phyloP scores from a whole-genome alignment of 2,329 filamentous ascomycete species.

The Penicillium freii region DNA sequence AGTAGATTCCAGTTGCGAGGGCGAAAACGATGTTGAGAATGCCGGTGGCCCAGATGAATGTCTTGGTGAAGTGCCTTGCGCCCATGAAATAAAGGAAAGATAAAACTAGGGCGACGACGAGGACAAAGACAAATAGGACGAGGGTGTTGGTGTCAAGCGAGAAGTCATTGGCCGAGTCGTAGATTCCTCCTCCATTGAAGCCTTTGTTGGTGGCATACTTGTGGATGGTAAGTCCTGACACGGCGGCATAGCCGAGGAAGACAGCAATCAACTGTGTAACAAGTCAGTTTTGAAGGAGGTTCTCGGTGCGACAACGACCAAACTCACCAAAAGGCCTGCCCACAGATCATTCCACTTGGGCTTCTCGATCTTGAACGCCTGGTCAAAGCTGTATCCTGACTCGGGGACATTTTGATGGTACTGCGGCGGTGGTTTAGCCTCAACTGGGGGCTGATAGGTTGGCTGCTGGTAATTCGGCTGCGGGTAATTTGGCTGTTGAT shows the following conservation, averaged over 20 bases:
- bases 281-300: not conserved
- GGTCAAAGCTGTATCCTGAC: slow-evolving; percentile 59
- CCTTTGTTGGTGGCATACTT: slow-evolving; percentile 66
- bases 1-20: slow-evolving; percentile 82
- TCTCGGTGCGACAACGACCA: not conserved
- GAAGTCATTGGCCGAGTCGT: slow-evolving; percentile 64
- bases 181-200: slow-evolving; percentile 70
- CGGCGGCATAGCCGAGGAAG: slow-evolving; percentile 69
- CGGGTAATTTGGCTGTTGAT: slow-evolving; percentile 14
- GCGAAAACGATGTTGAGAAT: slow-evolving; percentile 83
- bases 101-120: slow-evolving; percentile 70
- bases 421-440: slow-evolving; percentile 22
- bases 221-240: slow-evolving; percentile 72
- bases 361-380: slow-evolving; percentile 76
- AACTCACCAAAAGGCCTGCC: slow-evolving; percentile 72
- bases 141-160: slow-evolving; percentile 79
- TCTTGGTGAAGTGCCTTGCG: slow-evolving; percentile 76
- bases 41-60: slow-evolving; percentile 89
- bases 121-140: slow-evolving; percentile 76
- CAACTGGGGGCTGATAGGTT: slow-evolving; percentile 15
- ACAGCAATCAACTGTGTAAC: slow-evolving; percentile 62
- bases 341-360: slow-evolving; percentile 91
- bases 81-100: slow-evolving; percentile 74
- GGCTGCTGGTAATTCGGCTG: slow-evolving; percentile 5
- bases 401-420: slow-evolving; percentile 30